phyloP scores from a whole-genome alignment of 2,329 filamentous ascomycete species.

The Penicillium janthinellum region DNA sequence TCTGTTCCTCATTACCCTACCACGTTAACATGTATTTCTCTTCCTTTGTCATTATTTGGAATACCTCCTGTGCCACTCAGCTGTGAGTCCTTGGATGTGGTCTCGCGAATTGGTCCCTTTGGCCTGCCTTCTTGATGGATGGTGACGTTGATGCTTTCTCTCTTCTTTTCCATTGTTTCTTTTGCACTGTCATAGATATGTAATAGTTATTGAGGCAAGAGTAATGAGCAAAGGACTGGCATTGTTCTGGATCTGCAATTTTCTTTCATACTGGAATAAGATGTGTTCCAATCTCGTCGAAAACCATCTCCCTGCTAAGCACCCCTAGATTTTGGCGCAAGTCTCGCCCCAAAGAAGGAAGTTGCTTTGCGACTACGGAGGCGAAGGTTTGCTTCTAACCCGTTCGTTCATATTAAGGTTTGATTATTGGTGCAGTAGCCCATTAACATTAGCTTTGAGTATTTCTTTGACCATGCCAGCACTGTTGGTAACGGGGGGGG shows the following conservation, averaged over 20 bases:
- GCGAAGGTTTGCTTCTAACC: no score
- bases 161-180: conserved; percentile 21
- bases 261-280: background rate
- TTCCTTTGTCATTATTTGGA: conserved; percentile 15
- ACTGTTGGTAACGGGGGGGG: no score
- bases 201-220: conserved; percentile 34
- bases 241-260: conserved; percentile 9
- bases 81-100: conserved; percentile 3
- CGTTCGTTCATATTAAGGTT: no score
- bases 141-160: conserved; percentile 20
- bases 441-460: no score
- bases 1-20: conserved; percentile 4
- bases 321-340: no score
- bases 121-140: background rate
- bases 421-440: no score
- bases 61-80: conserved; percentile 9
- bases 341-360: no score
- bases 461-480: no score
- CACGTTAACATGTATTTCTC: conserved; percentile 8
- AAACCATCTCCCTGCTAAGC: no score
- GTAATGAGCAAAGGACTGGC: conserved; percentile 27
- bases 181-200: conserved; percentile 27
- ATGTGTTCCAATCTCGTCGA: no score
- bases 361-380: no score
- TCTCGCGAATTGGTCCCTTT: conserved; percentile 1